Percentiles rank a stretch among this genome's conserved stretches.
Conservation (phyloP, 2,329 filamentous ascomycete genomes). For the Venturia pyrina region DNA sequence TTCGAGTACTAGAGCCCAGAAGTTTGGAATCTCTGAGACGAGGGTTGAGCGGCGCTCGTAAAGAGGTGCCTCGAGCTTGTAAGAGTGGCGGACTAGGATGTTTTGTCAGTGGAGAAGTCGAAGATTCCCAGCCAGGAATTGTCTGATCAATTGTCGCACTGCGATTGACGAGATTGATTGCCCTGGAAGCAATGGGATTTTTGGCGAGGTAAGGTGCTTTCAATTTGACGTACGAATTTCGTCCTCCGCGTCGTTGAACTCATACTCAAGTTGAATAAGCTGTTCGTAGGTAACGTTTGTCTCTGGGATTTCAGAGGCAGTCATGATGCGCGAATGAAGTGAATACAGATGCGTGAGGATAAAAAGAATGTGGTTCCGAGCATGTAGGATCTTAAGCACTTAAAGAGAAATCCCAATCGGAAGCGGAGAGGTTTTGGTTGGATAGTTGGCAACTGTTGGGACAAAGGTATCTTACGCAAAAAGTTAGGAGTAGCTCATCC, state of each 20-base stretch:
- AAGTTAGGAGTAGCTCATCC: conserved; percentile 2
- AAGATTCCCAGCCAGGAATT: not conserved
- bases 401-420: not conserved
- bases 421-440: not conserved
- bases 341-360: not conserved
- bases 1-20: conserved; percentile 93
- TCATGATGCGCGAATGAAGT: conserved; percentile 3
- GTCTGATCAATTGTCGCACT: not conserved
- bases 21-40: conserved; percentile 66
- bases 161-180: not conserved
- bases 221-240: conserved; percentile 59
- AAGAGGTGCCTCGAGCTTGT: conserved; percentile 56
- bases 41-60: conserved; percentile 67
- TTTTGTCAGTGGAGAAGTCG: not conserved
- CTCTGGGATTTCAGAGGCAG: conserved; percentile 15
- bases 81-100: conserved; percentile 59
- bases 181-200: not conserved
- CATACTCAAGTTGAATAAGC: conserved; percentile 67
- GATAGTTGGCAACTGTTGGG: not conserved
- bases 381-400: not conserved
- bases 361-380: not conserved
- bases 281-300: conserved; percentile 56
- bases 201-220: not conserved
- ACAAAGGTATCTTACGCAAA: not conserved
- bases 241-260: conserved; percentile 74